Conservation (phyloP, 2,329 filamentous ascomycete species). For the Fusarium sp. region DNA sequence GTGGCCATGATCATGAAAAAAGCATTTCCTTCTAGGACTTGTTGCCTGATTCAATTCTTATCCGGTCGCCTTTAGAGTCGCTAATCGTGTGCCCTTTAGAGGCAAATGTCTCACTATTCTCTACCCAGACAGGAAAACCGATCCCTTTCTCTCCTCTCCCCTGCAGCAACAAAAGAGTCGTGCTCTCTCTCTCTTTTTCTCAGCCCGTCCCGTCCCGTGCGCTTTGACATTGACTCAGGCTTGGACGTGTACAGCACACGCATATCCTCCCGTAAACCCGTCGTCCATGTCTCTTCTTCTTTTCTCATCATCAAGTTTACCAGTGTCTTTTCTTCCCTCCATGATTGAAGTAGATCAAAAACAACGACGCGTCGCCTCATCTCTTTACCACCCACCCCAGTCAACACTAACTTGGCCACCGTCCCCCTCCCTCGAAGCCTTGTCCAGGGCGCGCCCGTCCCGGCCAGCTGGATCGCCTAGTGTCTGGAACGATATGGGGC, state of each 20-base stretch:
- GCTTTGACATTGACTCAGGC: slow-evolving; percentile 25
- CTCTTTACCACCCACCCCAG: neutral
- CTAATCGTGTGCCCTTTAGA: neutral
- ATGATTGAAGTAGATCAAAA: neutral
- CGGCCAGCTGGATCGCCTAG: slow-evolving; percentile 2
- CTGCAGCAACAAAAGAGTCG: slow-evolving; percentile 1
- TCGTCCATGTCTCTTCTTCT: neutral
- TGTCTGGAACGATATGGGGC: slow-evolving; percentile 1
- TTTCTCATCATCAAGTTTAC: neutral
- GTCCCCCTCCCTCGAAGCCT: neutral
- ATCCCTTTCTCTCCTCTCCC: neutral
- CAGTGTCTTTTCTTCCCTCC: neutral
- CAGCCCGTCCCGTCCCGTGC: slow-evolving; percentile 27
- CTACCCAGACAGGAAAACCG: slow-evolving; percentile 2
- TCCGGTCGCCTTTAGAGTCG: neutral
- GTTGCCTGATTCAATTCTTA: neutral
- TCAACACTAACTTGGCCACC: neutral
- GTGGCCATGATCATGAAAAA: neutral
- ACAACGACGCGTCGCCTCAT: neutral
- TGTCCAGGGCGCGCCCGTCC: neutral
- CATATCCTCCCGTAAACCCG: neutral
- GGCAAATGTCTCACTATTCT: slow-evolving; percentile 19
- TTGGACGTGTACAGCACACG: neutral
- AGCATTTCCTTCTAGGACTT: neutral
- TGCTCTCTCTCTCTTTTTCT: neutral